Conservation (phyloP, 2,329 filamentous ascomycete genomes). For the Aaosphaeria pasadenensis region DNA sequence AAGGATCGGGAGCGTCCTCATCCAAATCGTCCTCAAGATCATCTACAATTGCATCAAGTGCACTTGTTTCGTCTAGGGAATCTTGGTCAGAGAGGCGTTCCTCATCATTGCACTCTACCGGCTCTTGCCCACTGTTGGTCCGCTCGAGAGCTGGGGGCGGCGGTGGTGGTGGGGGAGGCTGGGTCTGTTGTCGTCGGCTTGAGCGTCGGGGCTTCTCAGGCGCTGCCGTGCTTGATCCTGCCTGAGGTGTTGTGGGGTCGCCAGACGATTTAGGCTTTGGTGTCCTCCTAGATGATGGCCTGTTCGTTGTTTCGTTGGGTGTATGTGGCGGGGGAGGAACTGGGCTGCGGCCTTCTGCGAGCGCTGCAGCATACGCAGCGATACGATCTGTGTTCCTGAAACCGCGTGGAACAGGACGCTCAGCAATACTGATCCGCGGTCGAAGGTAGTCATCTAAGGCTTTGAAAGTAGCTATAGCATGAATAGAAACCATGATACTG, state of each 20-base stretch:
- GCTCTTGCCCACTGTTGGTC: slow-evolving; percentile 45
- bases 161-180: slow-evolving; percentile 52
- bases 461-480: slow-evolving; percentile 97
- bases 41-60: slow-evolving; percentile 84
- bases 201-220: slow-evolving; percentile 66
- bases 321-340: slow-evolving; percentile 34
- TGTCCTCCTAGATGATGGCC: slow-evolving; percentile 24
- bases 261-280: slow-evolving; percentile 27
- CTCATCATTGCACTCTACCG: slow-evolving; percentile 90
- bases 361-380: slow-evolving; percentile 74
- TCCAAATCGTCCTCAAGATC: slow-evolving; percentile 81
- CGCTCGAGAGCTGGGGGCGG: slow-evolving; percentile 45
- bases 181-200: slow-evolving; percentile 52
- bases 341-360: slow-evolving; percentile 41
- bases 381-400: slow-evolving; percentile 61
- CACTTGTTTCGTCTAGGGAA: slow-evolving; percentile 60
- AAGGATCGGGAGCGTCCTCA: slow-evolving; percentile 72
- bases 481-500: slow-evolving; percentile 97
- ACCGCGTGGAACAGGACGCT: slow-evolving; percentile 59
- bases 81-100: slow-evolving; percentile 75
- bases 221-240: slow-evolving; percentile 43
- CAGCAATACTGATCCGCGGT: slow-evolving; percentile 78
- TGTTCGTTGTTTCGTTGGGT: slow-evolving; percentile 30
- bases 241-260: slow-evolving; percentile 44
- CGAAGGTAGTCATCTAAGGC: slow-evolving; percentile 93